A percentile compares a stretch with the other conserved stretches of the same genome.
Conservation (phyloP, 139 green algal species). For the Chlorella sp. region DNA sequence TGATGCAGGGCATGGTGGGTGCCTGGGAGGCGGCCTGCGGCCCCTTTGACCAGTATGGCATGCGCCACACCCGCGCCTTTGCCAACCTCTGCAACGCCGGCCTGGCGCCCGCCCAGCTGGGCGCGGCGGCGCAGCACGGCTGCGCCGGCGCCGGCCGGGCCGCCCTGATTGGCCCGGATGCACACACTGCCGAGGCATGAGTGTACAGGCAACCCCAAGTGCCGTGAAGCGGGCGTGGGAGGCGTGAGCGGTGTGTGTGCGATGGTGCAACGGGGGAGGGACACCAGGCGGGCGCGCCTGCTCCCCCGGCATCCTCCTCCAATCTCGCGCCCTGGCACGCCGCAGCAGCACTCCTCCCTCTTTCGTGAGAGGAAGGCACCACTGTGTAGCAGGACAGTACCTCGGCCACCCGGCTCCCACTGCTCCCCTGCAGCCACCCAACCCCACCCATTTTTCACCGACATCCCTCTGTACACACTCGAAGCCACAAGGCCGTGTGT, state of each 20-base stretch:
- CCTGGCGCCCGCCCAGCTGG: constrained; percentile 50
- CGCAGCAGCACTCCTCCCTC: too few species aligned
- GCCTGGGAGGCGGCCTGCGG: constrained; percentile 70
- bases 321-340: too few species aligned
- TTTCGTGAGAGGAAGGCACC: too few species aligned
- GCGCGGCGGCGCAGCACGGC: background rate
- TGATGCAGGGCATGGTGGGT: constrained; percentile 65
- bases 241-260: too few species aligned
- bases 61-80: constrained; percentile 82
- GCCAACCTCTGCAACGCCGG: constrained; percentile 90
- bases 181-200: background rate
- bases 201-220: too few species aligned
- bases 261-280: too few species aligned
- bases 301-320: too few species aligned
- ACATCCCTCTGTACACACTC: background rate
- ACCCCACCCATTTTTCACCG: background rate
- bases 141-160: background rate
- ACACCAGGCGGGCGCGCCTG: too few species aligned
- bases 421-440: too few species aligned
- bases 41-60: constrained; percentile 83
- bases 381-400: too few species aligned
- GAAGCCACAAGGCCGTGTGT: background rate
- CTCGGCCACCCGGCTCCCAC: too few species aligned
- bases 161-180: constrained; percentile 16
- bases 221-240: too few species aligned